Base-by-base conservation (phyloP, 106 monocot species). In the Hemerocallis citrina region DNA sequence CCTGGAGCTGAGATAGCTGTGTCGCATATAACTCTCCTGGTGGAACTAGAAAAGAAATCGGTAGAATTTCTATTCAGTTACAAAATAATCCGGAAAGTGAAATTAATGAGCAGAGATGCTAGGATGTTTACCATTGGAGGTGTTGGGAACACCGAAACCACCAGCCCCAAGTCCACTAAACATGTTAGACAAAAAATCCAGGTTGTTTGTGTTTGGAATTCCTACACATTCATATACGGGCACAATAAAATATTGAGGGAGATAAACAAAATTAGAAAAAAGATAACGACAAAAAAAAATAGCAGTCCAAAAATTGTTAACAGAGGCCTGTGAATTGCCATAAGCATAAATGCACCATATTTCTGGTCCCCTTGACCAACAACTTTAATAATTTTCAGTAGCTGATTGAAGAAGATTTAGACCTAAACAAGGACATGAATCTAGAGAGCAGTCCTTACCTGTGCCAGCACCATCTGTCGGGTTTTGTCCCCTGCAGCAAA, bases 1-100 rank as follows among this genome's bases (percentile, higher is more conserved):
- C 95, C 52, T 79, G 95, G 62, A 95, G 86, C 72, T 95, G 95
- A 51, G 90, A 38, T 8, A 95, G 76, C 66, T 96, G 95, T 11
- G 81, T 87, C 20, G 95, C 86, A 63, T 86, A 96, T 0, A 80
- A 80, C 58, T 90, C 81, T 79, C 90, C 95, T 17, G 90, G 86
- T 13, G 95, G 86, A 57, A 87, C 95, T 96, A 81, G 61, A 71
- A 60, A 52, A 29, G 34, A 5, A 30, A 50, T 25, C 13, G 14
- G 14, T 15, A 43, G 43, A 43, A 39, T 40, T 49, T 29, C 12
- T 8, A 42, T 38, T 33, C 16, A 74, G 12, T 46, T 16, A 13
- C 3, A 5, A 22, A 21, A 33, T 57, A 23, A 12, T 32, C n/a
- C n/a, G n/a, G n/a, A 43, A 16, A 43, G 43, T 43, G 10, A 43